phyloP scores from a whole-genome alignment of 768 basidiomycete species.

The Agrocybe pediades region DNA sequence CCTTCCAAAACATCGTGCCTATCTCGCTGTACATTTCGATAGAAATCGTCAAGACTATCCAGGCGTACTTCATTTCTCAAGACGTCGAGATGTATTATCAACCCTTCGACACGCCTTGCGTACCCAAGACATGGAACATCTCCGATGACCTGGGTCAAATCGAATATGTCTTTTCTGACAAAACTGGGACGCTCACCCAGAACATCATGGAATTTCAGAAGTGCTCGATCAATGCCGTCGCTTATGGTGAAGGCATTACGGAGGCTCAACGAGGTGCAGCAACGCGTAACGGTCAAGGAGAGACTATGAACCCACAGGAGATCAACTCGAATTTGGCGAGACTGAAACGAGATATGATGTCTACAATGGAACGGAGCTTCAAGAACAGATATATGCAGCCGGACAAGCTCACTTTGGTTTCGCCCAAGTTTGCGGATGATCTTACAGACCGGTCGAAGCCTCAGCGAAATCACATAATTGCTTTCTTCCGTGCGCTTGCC shows the following conservation, averaged over 20 bases:
- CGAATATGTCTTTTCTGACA: constrained; percentile 89
- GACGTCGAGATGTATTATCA: constrained; percentile 97
- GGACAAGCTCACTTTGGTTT: constrained; percentile 84
- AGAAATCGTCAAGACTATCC: constrained; percentile 97
- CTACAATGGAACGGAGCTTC: constrained; percentile 73
- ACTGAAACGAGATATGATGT: constrained; percentile 78
- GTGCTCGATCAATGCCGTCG: constrained; percentile 81
- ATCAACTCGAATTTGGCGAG: constrained; percentile 62
- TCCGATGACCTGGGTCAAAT: constrained; percentile 99
- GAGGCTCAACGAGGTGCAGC: constrained; percentile 95
- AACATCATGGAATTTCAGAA: constrained; percentile 99
- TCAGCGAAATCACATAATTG: constrained; percentile 68
- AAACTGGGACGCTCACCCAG: constrained; percentile 96
- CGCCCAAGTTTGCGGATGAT: constrained; percentile 82
- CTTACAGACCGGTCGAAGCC: constrained; percentile 60
- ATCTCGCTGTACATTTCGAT: constrained; percentile 97
- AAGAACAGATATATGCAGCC: constrained; percentile 85
- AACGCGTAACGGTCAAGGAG: constrained; percentile 73
- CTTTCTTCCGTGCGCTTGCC: constrained; percentile 95
- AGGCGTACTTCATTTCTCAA: constrained; percentile 95
- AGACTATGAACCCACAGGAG: constrained; percentile 69
- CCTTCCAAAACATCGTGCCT: constrained; percentile 97
- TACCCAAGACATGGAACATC: constrained; percentile 98
- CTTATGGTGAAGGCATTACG: constrained; percentile 93
- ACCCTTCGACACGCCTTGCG: constrained; percentile 82